These are phyloP conservation scores for Serendipita sp. DNA, from an alignment of 768 basidiomycete genomes.

Conservation along the genomic window DNA sequence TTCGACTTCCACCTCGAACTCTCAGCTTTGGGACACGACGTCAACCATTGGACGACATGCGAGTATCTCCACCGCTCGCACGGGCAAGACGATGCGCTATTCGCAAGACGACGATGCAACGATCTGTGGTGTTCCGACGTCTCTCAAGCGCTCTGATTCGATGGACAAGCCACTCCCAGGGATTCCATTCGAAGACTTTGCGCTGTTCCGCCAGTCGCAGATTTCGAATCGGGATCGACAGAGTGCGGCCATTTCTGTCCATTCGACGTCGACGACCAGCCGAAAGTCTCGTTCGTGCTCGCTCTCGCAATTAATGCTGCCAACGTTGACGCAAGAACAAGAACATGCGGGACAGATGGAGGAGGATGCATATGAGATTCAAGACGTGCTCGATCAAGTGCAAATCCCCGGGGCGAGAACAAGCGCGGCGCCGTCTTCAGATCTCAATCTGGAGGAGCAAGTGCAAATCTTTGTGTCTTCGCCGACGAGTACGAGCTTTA, in stretches of 20 bases:
- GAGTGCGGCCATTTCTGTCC: background rate
- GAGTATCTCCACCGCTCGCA: background rate
- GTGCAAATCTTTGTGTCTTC: slow-evolving; percentile 7
- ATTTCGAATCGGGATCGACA: background rate
- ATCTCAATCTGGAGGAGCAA: background rate
- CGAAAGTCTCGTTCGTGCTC: background rate
- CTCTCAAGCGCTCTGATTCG: slow-evolving; percentile 1
- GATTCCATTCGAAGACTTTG: slow-evolving; percentile 4
- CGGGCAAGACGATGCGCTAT: background rate
- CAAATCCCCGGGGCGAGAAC: background rate
- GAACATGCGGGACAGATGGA: background rate
- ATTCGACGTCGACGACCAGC: background rate
- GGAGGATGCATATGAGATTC: background rate
- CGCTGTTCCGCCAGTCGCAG: background rate
- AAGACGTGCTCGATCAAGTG: background rate
- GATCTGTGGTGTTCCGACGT: slow-evolving; percentile 1
- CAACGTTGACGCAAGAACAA: background rate
- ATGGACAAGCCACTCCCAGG: background rate
- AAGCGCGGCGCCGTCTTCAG: background rate
- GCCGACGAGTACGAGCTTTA: background rate
- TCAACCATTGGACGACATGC: slow-evolving; percentile 4
- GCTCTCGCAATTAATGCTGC: background rate
- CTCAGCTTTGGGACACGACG: background rate
- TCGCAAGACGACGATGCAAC: background rate
- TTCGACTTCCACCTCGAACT: background rate